Conservation (phyloP, 2,329 filamentous ascomycete species). For the Arthroderma sp. region DNA sequence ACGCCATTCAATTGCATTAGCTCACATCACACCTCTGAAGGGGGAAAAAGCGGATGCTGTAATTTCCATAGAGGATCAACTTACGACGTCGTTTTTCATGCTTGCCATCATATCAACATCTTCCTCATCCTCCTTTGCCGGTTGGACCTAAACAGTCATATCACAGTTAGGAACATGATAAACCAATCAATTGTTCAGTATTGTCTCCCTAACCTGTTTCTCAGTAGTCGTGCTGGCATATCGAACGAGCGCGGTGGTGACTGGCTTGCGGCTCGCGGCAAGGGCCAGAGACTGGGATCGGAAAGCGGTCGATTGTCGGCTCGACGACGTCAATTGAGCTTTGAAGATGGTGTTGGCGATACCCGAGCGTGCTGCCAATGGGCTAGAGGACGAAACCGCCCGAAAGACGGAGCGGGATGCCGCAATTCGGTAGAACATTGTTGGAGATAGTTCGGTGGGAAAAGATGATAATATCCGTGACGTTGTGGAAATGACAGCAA, state of each 20-base stretch:
- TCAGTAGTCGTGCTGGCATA: conserved; percentile 25
- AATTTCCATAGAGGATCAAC: conserved; percentile 14
- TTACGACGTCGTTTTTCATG: conserved; percentile 46
- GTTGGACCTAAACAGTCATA: conserved; percentile 26
- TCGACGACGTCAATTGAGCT: conserved; percentile 32
- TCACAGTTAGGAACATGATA: too few species aligned
- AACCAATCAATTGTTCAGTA: too few species aligned
- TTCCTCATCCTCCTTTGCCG: conserved; percentile 17
- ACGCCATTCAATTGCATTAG: not conserved
- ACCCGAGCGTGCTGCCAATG: conserved; percentile 28
- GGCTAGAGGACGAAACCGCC: conserved; percentile 31
- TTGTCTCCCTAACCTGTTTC: too few species aligned
- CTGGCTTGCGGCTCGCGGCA: conserved; percentile 29
- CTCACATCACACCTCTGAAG: too few species aligned
- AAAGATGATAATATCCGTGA: too few species aligned
- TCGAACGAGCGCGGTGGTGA: conserved; percentile 37
- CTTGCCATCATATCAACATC: conserved; percentile 40
- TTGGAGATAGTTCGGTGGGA: conserved; percentile 22
- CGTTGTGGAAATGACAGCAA: too few species aligned
- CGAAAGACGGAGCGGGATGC: conserved; percentile 33
- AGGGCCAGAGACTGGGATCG: conserved; percentile 29
- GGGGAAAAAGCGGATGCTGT: not conserved
- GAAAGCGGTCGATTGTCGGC: conserved; percentile 24
- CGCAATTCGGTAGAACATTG: conserved; percentile 35
- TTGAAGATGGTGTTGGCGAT: conserved; percentile 30